Evolutionary conservation across 2,329 filamentous ascomycete species (phyloP).

Genomic region (Clarireedia homoeocarpa): DNA sequence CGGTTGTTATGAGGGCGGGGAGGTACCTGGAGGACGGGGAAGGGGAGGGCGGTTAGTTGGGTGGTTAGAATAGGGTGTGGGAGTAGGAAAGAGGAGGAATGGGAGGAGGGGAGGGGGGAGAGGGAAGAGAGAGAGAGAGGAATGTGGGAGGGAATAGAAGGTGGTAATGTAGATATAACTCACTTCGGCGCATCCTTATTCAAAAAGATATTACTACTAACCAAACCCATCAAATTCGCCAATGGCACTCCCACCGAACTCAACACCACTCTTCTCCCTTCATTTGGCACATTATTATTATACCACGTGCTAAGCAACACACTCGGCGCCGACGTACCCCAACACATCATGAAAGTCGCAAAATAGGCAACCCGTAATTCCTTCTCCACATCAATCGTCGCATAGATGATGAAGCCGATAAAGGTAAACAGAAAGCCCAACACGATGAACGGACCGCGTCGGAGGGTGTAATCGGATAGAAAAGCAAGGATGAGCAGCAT

Average conservation of each 20-base stretch:
- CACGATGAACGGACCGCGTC: conserved; percentile 57
- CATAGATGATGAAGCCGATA: conserved; percentile 71
- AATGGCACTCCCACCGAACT: conserved; percentile 54
- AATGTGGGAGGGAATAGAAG: not conserved
- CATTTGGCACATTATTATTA: conserved; percentile 60
- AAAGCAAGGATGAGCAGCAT: conserved; percentile 69
- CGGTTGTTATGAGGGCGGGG: conserved; percentile 56
- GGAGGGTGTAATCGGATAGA: conserved; percentile 47
- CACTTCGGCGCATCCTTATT: conserved; percentile 52
- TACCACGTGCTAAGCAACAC: conserved; percentile 32
- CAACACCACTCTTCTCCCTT: conserved; percentile 51
- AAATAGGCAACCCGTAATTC: conserved; percentile 53
- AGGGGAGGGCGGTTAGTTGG: not conserved
- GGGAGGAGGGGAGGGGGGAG: conserved; percentile 57
- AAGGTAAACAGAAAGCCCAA: conserved; percentile 69
- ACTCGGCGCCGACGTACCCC: conserved; percentile 26
- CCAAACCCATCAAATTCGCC: conserved; percentile 62
- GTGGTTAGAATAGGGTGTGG: conserved; percentile 40
- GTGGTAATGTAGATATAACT: not conserved
- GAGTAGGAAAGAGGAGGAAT: conserved; percentile 38
- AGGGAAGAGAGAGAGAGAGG: conserved; percentile 47
- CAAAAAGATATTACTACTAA: conserved; percentile 61
- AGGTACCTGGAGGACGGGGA: conserved; percentile 37
- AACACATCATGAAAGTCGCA: conserved; percentile 62
- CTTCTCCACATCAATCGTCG: conserved; percentile 50